Percentiles rank a stretch among this genome's conserved stretches.
Evolutionary conservation across 805 yeast genomes (phyloP).

Genomic region (Maudiozyma saulgeensis): DNA sequence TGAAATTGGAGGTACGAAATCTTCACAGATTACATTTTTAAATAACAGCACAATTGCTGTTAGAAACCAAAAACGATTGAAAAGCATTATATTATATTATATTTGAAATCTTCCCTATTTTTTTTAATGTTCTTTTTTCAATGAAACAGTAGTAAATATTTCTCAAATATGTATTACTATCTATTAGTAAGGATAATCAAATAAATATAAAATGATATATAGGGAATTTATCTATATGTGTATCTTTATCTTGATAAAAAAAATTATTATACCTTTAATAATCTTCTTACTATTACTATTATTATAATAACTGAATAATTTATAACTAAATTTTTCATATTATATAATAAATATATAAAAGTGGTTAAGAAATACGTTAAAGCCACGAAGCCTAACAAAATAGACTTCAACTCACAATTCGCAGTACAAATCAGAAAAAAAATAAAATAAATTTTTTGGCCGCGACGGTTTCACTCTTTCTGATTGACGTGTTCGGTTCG

Average conservation of each 20-base stretch:
- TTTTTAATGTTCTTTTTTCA: no score
- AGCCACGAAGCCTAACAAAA: not conserved
- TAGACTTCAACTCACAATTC: not conserved
- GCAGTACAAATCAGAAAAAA: not conserved
- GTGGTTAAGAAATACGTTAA: not conserved
- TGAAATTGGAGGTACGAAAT: slow-evolving; percentile 12
- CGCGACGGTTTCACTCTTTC: not conserved
- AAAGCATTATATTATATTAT: not conserved
- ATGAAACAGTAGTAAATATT: not conserved
- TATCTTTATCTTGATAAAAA: no score
- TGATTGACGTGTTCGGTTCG: not conserved
- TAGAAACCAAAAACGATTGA: slow-evolving; percentile 2
- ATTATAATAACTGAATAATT: no score
- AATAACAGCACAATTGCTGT: not conserved
- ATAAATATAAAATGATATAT: no score
- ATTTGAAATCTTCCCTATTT: not conserved
- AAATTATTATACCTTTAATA: no score
- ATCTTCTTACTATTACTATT: no score
- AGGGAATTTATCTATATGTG: no score
- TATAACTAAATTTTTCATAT: no score
- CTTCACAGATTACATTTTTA: not conserved
- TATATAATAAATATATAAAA: not conserved
- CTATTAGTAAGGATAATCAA: no score
- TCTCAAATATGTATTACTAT: no score
- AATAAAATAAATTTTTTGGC: not conserved